These are phyloP conservation scores for Pythium oligandrum DNA, from an alignment of 352 stramenopile genomes.

Conservation along the genomic window DNA sequence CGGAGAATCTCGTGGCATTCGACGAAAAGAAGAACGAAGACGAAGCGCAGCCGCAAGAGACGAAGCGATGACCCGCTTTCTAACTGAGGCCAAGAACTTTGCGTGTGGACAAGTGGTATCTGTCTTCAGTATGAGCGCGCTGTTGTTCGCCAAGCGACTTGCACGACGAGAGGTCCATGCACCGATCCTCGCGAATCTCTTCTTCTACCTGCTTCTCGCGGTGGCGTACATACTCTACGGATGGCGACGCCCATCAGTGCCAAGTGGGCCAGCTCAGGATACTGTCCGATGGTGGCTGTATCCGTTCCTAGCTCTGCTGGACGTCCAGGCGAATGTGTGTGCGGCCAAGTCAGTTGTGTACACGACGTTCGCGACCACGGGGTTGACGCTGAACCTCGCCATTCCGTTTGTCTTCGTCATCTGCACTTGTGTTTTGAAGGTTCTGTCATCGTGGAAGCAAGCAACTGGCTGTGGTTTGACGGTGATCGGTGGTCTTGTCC, in stretches of 20 bases:
- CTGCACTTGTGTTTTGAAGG: slow-evolving; percentile 20
- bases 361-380: slow-evolving; percentile 26
- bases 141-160: slow-evolving; percentile 38
- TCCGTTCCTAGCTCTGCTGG: slow-evolving; percentile 30
- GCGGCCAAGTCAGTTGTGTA: slow-evolving; percentile 27
- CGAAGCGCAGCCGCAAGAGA: background rate
- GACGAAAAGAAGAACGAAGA: too few species aligned
- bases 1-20: too few species aligned
- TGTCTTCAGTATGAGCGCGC: slow-evolving; percentile 30
- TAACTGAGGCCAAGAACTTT: slow-evolving; percentile 20
- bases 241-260: slow-evolving; percentile 7
- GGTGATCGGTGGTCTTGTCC: slow-evolving; percentile 13
- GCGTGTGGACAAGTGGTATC: slow-evolving; percentile 38
- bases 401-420: slow-evolving; percentile 41
- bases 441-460: slow-evolving; percentile 25
- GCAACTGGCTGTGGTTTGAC: slow-evolving; percentile 22
- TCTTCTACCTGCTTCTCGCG: slow-evolving; percentile 31
- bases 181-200: slow-evolving; percentile 32
- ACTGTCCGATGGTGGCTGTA: slow-evolving; percentile 33
- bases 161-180: slow-evolving; percentile 17
- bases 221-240: slow-evolving; percentile 23
- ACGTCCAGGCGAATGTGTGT: slow-evolving; percentile 38
- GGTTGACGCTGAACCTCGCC: slow-evolving; percentile 35
- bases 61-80: background rate
- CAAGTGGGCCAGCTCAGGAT: background rate